Evolutionary conservation across 139 green algal genomes (phyloP).

Genomic region (Choricystis sp.): DNA sequence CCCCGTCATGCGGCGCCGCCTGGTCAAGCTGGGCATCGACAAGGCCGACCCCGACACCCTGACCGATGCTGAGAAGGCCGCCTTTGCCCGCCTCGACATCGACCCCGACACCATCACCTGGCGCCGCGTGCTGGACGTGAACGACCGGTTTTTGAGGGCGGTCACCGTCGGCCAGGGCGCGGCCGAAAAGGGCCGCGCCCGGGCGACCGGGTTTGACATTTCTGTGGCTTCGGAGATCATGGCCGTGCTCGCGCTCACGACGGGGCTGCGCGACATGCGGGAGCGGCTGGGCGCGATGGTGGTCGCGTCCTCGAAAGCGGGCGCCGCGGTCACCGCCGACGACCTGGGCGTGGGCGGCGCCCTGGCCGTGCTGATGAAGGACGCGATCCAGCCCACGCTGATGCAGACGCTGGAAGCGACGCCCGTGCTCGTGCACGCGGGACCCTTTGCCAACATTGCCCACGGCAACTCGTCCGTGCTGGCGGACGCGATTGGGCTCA

Average conservation of each 20-base stretch:
- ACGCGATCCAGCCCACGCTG: slow-evolving; percentile 82
- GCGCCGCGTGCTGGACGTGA: slow-evolving; percentile 92
- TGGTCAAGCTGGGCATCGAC: slow-evolving; percentile 82
- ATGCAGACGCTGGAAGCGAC: slow-evolving; percentile 89
- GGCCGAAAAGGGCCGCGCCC: slow-evolving; percentile 33
- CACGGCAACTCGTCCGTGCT: slow-evolving; percentile 89
- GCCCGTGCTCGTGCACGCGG: slow-evolving; percentile 82
- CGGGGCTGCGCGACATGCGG: slow-evolving; percentile 74
- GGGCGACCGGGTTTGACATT: slow-evolving; percentile 87
- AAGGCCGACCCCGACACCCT: slow-evolving; percentile 72
- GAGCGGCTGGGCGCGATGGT: slow-evolving; percentile 83
- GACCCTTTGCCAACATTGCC: slow-evolving; percentile 94
- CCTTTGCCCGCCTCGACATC: slow-evolving; percentile 86
- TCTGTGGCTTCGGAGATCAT: slow-evolving; percentile 86
- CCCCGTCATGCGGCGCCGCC: slow-evolving; percentile 67
- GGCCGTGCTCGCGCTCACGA: slow-evolving; percentile 92
- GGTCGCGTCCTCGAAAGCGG: slow-evolving; percentile 39
- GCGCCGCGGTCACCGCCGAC: slow-evolving; percentile 76
- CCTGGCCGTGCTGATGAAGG: slow-evolving; percentile 95
- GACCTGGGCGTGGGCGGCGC: slow-evolving; percentile 91
- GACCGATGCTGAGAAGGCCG: slow-evolving; percentile 61
- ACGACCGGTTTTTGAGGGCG: slow-evolving; percentile 82
- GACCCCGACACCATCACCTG: slow-evolving; percentile 80
- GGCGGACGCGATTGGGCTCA: slow-evolving; percentile 83
- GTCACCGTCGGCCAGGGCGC: slow-evolving; percentile 67